Conservation (phyloP, 257 asterid species). For the Solanum corneliomulleri region DNA sequence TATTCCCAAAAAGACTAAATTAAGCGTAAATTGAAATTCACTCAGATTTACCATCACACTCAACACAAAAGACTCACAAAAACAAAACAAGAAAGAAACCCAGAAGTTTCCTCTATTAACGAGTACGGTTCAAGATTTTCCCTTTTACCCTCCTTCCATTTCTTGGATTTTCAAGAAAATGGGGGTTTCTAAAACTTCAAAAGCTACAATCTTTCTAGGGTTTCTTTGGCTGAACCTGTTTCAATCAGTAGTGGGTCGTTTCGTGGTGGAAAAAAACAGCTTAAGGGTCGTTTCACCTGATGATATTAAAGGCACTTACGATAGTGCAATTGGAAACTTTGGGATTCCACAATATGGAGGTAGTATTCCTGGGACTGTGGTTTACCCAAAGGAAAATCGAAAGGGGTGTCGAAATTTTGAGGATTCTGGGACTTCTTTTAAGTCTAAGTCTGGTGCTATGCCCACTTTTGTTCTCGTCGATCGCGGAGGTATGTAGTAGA, state of each 20-base stretch:
- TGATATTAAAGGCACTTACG: constrained; percentile 58
- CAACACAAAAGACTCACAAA: background rate
- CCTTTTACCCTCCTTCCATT: background rate
- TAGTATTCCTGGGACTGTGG: constrained; percentile 74
- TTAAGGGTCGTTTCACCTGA: constrained; percentile 81
- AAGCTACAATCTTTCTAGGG: constrained; percentile 36
- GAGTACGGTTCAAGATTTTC: background rate
- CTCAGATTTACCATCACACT: constrained; percentile 4
- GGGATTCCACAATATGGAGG: constrained; percentile 97
- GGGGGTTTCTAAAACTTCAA: constrained; percentile 33
- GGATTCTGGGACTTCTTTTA: constrained; percentile 54
- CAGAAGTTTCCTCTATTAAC: background rate
- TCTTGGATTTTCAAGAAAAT: constrained; percentile 15
- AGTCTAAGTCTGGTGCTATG: constrained; percentile 71
- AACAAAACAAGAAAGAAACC: background rate
- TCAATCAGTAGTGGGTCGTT: constrained; percentile 48
- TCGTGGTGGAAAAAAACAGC: constrained; percentile 92
- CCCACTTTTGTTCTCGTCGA: constrained; percentile 79
- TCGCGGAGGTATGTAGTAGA: constrained; percentile 63
- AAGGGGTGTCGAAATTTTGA: constrained; percentile 67
- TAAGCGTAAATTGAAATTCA: background rate
- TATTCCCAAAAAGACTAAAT: background rate
- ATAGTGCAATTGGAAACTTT: constrained; percentile 87
- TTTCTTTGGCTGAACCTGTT: constrained; percentile 24
- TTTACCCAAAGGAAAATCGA: constrained; percentile 53